Evolutionary conservation across 169 alveolate genomes (phyloP).

Genomic region (Pseudocohnilembus persalinus): DNA sequence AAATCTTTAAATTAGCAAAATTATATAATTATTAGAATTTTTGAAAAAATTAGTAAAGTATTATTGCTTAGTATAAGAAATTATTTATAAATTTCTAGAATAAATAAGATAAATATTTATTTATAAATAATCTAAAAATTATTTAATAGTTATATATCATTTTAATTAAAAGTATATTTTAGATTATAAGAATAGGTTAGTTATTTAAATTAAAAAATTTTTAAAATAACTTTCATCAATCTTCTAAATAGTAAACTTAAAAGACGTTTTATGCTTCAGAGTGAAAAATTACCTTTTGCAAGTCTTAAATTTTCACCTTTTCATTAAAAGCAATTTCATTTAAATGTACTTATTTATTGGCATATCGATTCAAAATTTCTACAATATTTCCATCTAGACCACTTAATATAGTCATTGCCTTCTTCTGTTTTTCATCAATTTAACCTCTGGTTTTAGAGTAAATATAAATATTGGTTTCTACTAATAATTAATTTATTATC

Average conservation of each 20-base stretch:
- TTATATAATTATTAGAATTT: too few species aligned
- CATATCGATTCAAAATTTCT: neutral
- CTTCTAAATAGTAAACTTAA: neutral
- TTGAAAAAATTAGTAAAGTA: too few species aligned
- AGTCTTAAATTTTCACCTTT: neutral
- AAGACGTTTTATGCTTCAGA: neutral
- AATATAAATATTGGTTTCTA: neutral
- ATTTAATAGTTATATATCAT: too few species aligned
- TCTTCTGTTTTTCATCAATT: too few species aligned
- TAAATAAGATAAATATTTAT: too few species aligned
- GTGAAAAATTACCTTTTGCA: neutral
- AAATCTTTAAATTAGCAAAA: too few species aligned
- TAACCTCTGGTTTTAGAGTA: too few species aligned
- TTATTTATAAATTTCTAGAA: too few species aligned
- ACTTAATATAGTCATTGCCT: neutral
- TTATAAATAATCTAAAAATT: too few species aligned
- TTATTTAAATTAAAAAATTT: neutral
- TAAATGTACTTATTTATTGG: neutral
- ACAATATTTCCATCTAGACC: neutral
- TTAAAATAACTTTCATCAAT: neutral
- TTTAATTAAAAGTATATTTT: slow-evolving; percentile 26
- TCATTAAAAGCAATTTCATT: neutral
- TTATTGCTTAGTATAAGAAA: too few species aligned
- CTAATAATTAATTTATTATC: neutral
- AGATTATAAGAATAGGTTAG: slow-evolving; percentile 8